phyloP scores from a whole-genome alignment of 129 eudicot genomes.

The Ambrosia artemisiifolia region DNA sequence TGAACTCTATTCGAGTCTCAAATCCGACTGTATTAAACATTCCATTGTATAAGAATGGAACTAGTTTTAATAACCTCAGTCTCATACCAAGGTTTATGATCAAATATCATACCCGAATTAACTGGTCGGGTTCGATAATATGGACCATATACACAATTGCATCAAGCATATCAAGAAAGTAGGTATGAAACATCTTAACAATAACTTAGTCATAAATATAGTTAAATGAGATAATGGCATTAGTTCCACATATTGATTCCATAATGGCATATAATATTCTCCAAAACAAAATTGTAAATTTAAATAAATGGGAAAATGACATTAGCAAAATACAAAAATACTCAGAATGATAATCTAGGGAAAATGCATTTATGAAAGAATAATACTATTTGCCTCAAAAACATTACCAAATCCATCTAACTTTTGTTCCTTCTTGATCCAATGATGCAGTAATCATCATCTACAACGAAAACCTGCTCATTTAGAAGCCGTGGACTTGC shows the following conservation, averaged over 20 bases:
- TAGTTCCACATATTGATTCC: conserved; percentile 10
- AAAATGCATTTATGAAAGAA: conserved; percentile 10
- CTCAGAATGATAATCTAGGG: conserved; percentile 16
- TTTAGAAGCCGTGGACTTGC: conserved; percentile 62
- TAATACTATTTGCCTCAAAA: conserved; percentile 17
- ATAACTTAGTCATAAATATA: neutral
- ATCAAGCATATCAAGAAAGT: neutral
- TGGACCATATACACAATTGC: neutral
- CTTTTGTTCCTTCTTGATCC: conserved; percentile 14
- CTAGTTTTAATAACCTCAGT: neutral
- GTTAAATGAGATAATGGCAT: conserved; percentile 6
- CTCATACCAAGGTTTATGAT: neutral
- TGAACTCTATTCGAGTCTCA: too few relatives aligned
- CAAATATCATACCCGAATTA: too few relatives aligned
- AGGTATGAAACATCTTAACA: neutral
- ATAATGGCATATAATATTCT: conserved; percentile 16
- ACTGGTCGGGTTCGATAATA: neutral
- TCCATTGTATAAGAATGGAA: neutral
- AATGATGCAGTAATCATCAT: conserved; percentile 12
- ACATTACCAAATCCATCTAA: conserved; percentile 20
- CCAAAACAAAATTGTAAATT: conserved; percentile 21
- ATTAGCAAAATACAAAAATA: conserved; percentile 17
- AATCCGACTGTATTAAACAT: neutral
- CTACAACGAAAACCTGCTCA: conserved; percentile 19
- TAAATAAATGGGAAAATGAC: conserved; percentile 14